Conservation (phyloP, 2,329 filamentous ascomycete species). For the Madurella fahalii region DNA sequence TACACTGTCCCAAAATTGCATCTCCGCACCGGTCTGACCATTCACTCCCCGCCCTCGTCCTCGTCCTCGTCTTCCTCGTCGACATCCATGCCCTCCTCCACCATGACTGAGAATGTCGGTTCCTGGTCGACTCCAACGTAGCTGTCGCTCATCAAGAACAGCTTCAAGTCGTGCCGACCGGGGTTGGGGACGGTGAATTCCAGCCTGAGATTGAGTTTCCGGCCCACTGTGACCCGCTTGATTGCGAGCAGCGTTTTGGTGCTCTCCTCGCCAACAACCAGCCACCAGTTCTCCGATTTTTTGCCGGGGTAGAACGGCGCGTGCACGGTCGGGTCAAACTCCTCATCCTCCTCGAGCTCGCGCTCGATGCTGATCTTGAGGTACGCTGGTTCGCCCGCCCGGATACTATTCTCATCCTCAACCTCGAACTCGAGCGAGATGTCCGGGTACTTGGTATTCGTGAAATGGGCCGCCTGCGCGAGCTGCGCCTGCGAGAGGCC, state of each 20-base stretch:
- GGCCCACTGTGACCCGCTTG: slow-evolving; percentile 86
- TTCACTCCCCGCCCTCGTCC: slow-evolving; percentile 44
- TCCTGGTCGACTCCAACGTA: slow-evolving; percentile 98
- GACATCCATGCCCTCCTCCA: slow-evolving; percentile 91
- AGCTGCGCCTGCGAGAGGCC: slow-evolving; percentile 78
- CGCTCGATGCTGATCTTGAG: slow-evolving; percentile 81
- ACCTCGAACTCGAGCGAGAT: slow-evolving; percentile 87
- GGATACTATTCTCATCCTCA: slow-evolving; percentile 74
- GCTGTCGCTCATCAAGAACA: slow-evolving; percentile 95
- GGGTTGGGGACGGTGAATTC: slow-evolving; percentile 84
- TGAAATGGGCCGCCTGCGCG: slow-evolving; percentile 86
- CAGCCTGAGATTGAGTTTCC: slow-evolving; percentile 70
- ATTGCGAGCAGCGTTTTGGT: slow-evolving; percentile 85
- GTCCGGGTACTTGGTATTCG: slow-evolving; percentile 94
- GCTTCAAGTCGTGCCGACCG: slow-evolving; percentile 80
- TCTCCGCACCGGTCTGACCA: background rate
- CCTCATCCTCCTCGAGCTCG: slow-evolving; percentile 68
- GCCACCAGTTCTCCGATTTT: slow-evolving; percentile 98
- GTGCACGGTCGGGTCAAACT: slow-evolving; percentile 79
- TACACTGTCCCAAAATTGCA: slow-evolving; percentile 1
- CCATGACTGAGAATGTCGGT: slow-evolving; percentile 78
- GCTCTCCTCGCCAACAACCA: slow-evolving; percentile 90
- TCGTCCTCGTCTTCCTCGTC: slow-evolving; percentile 83
- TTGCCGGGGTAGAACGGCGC: slow-evolving; percentile 88
- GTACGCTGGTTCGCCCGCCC: slow-evolving; percentile 74